phyloP scores from a whole-genome alignment of 2,329 filamentous ascomycete species.

The Penicillium sp. region DNA sequence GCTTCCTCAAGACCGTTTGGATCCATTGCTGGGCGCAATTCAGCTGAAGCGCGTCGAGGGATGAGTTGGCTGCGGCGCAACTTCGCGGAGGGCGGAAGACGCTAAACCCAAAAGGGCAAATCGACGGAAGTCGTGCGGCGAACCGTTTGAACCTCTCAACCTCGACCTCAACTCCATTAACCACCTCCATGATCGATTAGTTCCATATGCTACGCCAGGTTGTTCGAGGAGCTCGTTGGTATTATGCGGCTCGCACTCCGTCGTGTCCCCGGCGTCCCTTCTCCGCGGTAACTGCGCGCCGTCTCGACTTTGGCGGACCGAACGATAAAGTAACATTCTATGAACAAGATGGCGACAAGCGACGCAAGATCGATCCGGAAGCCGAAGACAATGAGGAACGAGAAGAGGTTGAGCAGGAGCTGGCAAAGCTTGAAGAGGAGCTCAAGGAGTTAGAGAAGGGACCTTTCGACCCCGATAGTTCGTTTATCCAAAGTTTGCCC shows the following conservation, averaged over 20 bases:
- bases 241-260: conserved; percentile 43
- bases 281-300: conserved; percentile 35
- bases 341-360: conserved; percentile 47
- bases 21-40: conserved; percentile 22
- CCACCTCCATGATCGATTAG: conserved; percentile 37
- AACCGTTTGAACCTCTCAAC: neutral
- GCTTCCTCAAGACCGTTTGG: conserved; percentile 28
- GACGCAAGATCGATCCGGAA: conserved; percentile 43
- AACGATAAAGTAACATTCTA: conserved; percentile 49
- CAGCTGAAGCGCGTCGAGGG: conserved; percentile 17
- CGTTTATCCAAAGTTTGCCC: conserved; percentile 48
- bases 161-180: conserved; percentile 17
- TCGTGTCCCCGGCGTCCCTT: conserved; percentile 36
- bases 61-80: conserved; percentile 2
- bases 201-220: conserved; percentile 49
- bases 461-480: conserved; percentile 48
- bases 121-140: conserved; percentile 28
- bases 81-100: conserved; percentile 16
- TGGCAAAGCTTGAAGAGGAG: conserved; percentile 46
- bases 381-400: conserved; percentile 44
- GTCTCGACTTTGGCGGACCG: conserved; percentile 38
- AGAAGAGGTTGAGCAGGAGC: conserved; percentile 41
- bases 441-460: conserved; percentile 45
- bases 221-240: conserved; percentile 49
- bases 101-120: conserved; percentile 38